A percentile compares a stretch with the other conserved stretches of the same genome.
These are phyloP conservation scores for Apiotrichum gamsii DNA, from an alignment of 1,284 basidiomycete species.

Conservation along the genomic window DNA sequence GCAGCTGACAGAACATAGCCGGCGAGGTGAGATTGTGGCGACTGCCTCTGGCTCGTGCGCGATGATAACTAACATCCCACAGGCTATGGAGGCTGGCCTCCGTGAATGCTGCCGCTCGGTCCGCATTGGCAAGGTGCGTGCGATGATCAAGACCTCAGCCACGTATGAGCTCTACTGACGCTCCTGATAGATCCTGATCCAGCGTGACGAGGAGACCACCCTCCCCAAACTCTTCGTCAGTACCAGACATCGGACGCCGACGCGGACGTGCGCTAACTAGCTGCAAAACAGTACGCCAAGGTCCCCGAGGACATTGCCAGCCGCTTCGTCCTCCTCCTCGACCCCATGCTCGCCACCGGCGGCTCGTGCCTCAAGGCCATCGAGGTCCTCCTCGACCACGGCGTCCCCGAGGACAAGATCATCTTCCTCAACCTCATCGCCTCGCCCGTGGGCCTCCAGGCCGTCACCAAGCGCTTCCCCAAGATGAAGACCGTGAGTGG, in stretches of 20 bases:
- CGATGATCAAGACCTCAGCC: no score
- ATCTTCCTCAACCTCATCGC: constrained; percentile 95
- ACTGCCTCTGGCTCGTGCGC: background rate
- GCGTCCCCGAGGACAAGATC: constrained; percentile 72
- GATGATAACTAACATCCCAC: constrained; percentile 6
- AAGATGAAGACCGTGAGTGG: constrained; percentile 70
- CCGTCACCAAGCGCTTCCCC: constrained; percentile 75
- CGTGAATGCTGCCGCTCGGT: constrained; percentile 73
- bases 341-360: constrained; percentile 97
- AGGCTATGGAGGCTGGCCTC: constrained; percentile 92
- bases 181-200: constrained; percentile 77
- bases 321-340: constrained; percentile 87
- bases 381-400: constrained; percentile 83
- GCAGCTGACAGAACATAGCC: constrained; percentile 7
- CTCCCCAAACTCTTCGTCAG: constrained; percentile 72
- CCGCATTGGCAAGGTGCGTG: constrained; percentile 47
- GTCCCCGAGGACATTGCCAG: constrained; percentile 87
- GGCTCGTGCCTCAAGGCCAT: constrained; percentile 97
- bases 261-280: background rate
- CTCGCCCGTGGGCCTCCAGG: constrained; percentile 81
- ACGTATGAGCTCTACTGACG: no score
- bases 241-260: background rate
- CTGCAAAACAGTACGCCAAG: constrained; percentile 53
- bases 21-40: background rate
- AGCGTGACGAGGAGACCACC: constrained; percentile 86